These are phyloP conservation scores for Cucumis variabilis DNA, from an alignment of 331 rosid species.

Conservation along the genomic window DNA sequence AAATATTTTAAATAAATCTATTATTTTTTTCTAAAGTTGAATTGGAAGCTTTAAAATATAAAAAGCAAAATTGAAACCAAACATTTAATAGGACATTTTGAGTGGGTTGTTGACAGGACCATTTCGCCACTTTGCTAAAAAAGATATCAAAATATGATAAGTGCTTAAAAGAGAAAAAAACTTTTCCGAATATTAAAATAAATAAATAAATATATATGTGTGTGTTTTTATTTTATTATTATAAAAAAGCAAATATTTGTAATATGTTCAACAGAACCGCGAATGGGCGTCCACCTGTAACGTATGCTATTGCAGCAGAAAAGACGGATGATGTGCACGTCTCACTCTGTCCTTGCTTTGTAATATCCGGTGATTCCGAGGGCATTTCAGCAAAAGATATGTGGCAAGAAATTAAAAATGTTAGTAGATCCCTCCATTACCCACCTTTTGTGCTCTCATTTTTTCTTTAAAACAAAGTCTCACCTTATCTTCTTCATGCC, in stretches of 20 bases:
- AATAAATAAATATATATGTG: neutral
- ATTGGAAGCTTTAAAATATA: neutral
- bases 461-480: neutral
- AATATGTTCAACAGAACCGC: constrained; percentile 58
- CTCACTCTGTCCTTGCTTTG: constrained; percentile 88
- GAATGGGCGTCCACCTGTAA: constrained; percentile 62
- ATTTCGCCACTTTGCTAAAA: too few relatives aligned
- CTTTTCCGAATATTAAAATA: neutral
- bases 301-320: constrained; percentile 88
- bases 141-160: too few relatives aligned
- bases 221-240: neutral
- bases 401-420: constrained; percentile 92
- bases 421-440: constrained; percentile 30
- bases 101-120: too few relatives aligned
- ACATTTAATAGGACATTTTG: neutral
- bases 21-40: too few relatives aligned
- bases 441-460: neutral
- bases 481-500: neutral
- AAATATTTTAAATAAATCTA: too few relatives aligned
- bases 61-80: neutral
- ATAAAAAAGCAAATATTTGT: neutral
- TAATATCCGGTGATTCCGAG: constrained; percentile 70
- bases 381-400: constrained; percentile 83
- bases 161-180: neutral
- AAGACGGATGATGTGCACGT: constrained; percentile 69